phyloP scores from a whole-genome alignment of 768 basidiomycete genomes.

The Hypholoma fasciculare region DNA sequence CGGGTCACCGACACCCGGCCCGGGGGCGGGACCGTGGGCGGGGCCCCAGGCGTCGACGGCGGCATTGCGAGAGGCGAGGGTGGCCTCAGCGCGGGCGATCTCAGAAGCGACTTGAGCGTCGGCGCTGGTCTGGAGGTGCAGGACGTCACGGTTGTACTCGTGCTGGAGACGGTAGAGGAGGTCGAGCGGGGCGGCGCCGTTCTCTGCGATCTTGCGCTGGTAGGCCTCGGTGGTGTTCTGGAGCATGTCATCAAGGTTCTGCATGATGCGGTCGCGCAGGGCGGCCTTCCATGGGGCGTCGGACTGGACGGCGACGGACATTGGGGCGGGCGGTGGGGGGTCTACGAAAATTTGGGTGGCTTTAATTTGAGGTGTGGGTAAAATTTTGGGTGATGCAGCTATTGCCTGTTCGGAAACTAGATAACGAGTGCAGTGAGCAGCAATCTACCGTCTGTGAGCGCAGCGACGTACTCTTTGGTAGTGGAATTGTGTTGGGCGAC shows the following conservation, averaged over 20 bases:
- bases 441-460: not conserved
- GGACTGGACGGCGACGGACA: constrained; percentile 9
- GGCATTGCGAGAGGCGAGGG: constrained; percentile 12
- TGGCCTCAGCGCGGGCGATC: constrained; percentile 21
- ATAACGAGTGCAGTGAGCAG: not conserved
- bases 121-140: constrained; percentile 19
- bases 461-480: not conserved
- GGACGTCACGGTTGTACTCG: constrained; percentile 21
- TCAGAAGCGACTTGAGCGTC: constrained; percentile 21
- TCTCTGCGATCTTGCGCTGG: constrained; percentile 17
- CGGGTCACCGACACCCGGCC: not conserved
- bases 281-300: constrained; percentile 20
- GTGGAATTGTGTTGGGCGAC: not conserved
- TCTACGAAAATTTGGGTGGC: not conserved
- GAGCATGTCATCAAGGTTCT: constrained; percentile 23
- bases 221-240: constrained; percentile 19
- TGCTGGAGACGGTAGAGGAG: constrained; percentile 18
- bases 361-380: not conserved
- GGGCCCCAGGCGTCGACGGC: not conserved
- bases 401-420: constrained; percentile 8
- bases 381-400: constrained; percentile 1
- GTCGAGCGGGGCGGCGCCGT: constrained; percentile 8
- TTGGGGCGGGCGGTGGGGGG: constrained; percentile 9
- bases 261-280: constrained; percentile 23
- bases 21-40: no score